These are phyloP conservation scores for Colletotrichum sp. DNA, from an alignment of 2,329 filamentous ascomycete species.

Conservation along the genomic window DNA sequence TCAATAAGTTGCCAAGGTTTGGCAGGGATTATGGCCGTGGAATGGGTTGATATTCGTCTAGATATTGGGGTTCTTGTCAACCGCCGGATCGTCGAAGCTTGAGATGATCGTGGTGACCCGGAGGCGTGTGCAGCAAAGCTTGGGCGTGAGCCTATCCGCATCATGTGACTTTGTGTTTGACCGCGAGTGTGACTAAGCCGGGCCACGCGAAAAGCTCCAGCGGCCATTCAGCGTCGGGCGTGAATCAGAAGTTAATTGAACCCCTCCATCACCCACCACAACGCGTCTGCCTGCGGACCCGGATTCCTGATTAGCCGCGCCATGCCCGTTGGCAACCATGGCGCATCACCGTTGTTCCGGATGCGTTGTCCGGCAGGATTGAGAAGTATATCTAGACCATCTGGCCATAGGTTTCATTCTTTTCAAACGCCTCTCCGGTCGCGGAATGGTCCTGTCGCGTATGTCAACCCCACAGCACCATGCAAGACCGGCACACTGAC, in stretches of 20 bases:
- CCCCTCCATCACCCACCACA: constrained; percentile 10
- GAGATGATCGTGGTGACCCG: constrained; percentile 1
- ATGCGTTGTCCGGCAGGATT: constrained; percentile 23
- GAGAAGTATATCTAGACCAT: constrained; percentile 16
- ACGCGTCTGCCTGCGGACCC: constrained; percentile 35
- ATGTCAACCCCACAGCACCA: background rate
- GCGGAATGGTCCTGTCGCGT: background rate
- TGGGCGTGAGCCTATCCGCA: constrained; percentile 11
- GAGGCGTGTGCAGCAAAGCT: background rate
- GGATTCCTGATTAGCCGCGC: constrained; percentile 23
- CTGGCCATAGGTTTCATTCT: background rate
- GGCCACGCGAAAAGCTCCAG: background rate
- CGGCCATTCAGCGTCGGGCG: background rate
- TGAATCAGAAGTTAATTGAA: background rate
- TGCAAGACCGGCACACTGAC: background rate
- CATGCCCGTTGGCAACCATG: constrained; percentile 38
- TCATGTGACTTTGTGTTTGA: constrained; percentile 33
- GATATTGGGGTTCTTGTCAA: background rate
- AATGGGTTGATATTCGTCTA: background rate
- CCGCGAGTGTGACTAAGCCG: constrained; percentile 41
- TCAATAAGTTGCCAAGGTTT: background rate
- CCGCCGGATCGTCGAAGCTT: background rate
- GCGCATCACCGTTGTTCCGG: constrained; percentile 33
- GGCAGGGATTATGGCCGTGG: background rate
- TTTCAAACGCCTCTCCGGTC: background rate